Percentiles rank a stretch among this genome's conserved stretches.
Conservation (phyloP, 2,329 filamentous ascomycete species). For the Cyanodermella asteris region DNA sequence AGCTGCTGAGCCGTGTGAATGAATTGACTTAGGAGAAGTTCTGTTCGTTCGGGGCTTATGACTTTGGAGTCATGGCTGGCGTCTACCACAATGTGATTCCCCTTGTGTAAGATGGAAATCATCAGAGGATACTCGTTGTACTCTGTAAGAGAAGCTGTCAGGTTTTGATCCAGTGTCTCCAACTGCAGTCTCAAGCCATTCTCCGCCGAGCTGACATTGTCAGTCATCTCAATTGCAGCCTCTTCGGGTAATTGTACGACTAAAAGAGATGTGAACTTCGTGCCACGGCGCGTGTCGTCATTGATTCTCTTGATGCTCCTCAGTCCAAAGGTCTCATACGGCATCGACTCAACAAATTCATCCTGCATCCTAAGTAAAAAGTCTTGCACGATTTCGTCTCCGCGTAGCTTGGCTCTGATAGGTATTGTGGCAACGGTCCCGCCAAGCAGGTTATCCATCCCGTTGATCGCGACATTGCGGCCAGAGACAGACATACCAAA, state of each 20-base stretch:
- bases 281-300: background rate
- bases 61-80: too few species aligned
- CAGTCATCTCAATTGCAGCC: too few species aligned
- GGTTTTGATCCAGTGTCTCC: too few species aligned
- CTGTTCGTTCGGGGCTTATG: too few species aligned
- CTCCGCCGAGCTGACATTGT: too few species aligned
- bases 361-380: constrained; percentile 5
- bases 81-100: too few species aligned
- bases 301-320: constrained; percentile 4
- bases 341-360: constrained; percentile 1
- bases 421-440: constrained; percentile 16
- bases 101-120: too few species aligned
- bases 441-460: constrained; percentile 13
- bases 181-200: too few species aligned
- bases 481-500: constrained; percentile 17
- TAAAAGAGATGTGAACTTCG: background rate
- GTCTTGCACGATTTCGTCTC: constrained; percentile 5
- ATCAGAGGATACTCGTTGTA: too few species aligned
- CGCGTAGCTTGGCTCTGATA: constrained; percentile 7
- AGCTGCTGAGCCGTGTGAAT: too few species aligned
- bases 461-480: constrained; percentile 14
- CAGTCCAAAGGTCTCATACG: constrained; percentile 5
- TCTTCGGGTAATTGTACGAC: background rate
- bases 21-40: too few species aligned
- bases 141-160: too few species aligned